Evolutionary conservation across 192 early-diverging fungal species (phyloP).

Genomic region (Geranomyces michiganensis): DNA sequence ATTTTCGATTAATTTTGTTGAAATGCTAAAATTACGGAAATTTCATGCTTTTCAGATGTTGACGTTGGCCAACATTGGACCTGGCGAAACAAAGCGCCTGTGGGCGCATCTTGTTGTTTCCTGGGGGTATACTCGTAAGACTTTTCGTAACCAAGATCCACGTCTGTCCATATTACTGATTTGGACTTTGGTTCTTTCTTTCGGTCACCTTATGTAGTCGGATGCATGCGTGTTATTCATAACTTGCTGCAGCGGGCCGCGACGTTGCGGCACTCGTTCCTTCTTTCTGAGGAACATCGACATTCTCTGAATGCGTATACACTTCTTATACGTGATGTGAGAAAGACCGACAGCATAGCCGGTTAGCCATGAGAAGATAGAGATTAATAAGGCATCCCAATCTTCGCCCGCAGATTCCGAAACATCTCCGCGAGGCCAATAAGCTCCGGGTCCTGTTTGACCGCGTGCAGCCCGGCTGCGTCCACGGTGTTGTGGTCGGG

Average conservation of each 20-base stretch:
- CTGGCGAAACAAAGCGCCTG: slow-evolving; percentile 45
- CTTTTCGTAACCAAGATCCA: too few species aligned
- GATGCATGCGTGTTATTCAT: slow-evolving; percentile 55
- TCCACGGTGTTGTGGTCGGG: slow-evolving; percentile 31
- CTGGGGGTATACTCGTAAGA: slow-evolving; percentile 58
- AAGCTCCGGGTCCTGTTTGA: slow-evolving; percentile 33
- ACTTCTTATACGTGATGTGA: slow-evolving; percentile 26
- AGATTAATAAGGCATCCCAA: slow-evolving; percentile 56
- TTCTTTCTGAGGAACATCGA: slow-evolving; percentile 16
- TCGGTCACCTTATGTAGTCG: too few species aligned
- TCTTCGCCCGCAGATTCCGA: slow-evolving; percentile 71
- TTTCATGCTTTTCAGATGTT: too few species aligned
- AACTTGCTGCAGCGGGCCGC: slow-evolving; percentile 64
- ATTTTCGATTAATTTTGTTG: background rate
- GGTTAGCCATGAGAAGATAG: background rate
- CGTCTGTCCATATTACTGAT: too few species aligned
- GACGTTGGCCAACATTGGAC: slow-evolving; percentile 67
- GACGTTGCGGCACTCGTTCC: slow-evolving; percentile 55
- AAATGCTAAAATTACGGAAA: too few species aligned
- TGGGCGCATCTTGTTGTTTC: slow-evolving; percentile 74
- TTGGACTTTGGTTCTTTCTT: too few species aligned
- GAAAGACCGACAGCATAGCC: too few species aligned
- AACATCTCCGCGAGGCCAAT: slow-evolving; percentile 53
- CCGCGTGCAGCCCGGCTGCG: slow-evolving; percentile 35
- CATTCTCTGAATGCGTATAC: slow-evolving; percentile 20